Conservation (phyloP, 2,329 filamentous ascomycete species). For the Trichoderma lentiforme region DNA sequence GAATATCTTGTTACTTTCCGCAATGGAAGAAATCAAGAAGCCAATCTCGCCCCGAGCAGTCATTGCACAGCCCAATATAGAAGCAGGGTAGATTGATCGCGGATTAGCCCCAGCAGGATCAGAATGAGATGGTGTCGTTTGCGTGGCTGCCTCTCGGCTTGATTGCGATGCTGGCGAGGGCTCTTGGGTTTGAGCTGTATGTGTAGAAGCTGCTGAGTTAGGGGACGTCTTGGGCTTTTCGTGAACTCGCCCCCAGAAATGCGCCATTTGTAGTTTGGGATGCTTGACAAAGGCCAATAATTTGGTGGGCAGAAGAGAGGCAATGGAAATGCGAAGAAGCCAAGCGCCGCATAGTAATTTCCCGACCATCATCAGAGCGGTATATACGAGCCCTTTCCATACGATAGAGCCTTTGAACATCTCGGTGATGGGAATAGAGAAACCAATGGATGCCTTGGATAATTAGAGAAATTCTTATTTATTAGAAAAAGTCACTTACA, state of each 20-base stretch:
- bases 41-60: constrained; percentile 19
- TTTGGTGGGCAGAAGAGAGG: neutral
- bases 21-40: constrained; percentile 18
- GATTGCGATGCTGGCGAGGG: neutral
- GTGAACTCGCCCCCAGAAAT: neutral
- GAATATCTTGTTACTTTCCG: constrained; percentile 17
- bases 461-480: neutral
- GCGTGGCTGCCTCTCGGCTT: neutral
- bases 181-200: neutral
- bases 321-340: constrained; percentile 38
- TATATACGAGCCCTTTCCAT: constrained; percentile 72
- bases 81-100: constrained; percentile 16
- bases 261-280: neutral
- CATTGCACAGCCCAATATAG: constrained; percentile 18
- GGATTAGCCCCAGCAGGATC: neutral
- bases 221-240: neutral
- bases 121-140: neutral
- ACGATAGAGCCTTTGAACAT: constrained; percentile 63
- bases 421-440: constrained; percentile 69
- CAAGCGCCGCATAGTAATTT: constrained; percentile 61
- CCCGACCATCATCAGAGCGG: constrained; percentile 63
- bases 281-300: neutral
- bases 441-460: constrained; percentile 57
- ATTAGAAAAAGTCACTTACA: constrained; percentile 29
- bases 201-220: neutral